Conservation (phyloP, 1,284 basidiomycete genomes). For the Rhizopogon hawkerae region DNA sequence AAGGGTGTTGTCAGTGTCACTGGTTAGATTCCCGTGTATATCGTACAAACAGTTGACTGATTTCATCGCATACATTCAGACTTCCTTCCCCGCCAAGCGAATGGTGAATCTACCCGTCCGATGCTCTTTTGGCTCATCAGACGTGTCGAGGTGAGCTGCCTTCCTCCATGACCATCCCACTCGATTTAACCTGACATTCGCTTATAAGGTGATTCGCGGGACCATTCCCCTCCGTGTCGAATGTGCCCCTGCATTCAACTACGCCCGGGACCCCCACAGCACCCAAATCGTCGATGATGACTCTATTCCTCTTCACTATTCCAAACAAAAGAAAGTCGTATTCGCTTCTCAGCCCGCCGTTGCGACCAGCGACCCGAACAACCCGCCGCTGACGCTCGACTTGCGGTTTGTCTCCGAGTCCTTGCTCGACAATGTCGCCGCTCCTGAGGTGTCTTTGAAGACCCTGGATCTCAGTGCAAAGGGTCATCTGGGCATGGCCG, state of each 20-base stretch:
- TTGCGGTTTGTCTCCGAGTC: conserved; percentile 64
- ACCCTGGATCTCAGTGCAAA: conserved; percentile 53
- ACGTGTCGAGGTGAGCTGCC: conserved; percentile 59
- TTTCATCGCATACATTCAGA: conserved; percentile 35
- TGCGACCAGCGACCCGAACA: conserved; percentile 4
- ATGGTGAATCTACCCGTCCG: conserved; percentile 40
- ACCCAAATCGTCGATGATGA: conserved; percentile 51
- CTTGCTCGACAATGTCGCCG: conserved; percentile 37
- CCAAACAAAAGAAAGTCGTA: conserved; percentile 49
- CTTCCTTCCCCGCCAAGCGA: conserved; percentile 65
- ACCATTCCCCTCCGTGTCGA: conserved; percentile 69
- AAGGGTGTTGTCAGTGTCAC: conserved; percentile 73
- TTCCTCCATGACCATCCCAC: background rate
- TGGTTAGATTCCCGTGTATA: conserved; percentile 31
- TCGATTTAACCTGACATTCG: background rate
- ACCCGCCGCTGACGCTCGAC: conserved; percentile 50
- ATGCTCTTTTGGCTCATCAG: conserved; percentile 83
- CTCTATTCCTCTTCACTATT: conserved; percentile 12
- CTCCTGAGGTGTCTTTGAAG: conserved; percentile 49
- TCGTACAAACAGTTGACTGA: background rate
- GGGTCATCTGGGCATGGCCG: conserved; percentile 58
- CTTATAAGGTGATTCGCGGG: conserved; percentile 62
- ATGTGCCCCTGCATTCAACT: conserved; percentile 91
- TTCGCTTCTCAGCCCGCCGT: conserved; percentile 47
- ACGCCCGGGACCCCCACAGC: conserved; percentile 68